Evolutionary conservation across 129 eudicot species (phyloP), one percentile per base, ranked within the genome.

Genomic region (Rutidosis leptorrhynchoides): DNA sequence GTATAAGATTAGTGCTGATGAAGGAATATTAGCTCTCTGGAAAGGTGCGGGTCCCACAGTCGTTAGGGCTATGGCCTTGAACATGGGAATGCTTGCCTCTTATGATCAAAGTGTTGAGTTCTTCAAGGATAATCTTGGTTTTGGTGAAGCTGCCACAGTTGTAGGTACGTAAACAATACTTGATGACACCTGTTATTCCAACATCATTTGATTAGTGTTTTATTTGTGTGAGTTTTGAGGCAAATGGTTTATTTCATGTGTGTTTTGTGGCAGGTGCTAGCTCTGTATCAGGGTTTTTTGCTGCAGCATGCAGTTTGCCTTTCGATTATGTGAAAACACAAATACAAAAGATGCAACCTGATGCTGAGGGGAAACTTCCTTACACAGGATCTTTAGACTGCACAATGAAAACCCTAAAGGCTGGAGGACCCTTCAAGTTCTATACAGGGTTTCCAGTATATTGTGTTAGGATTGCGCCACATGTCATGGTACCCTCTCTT

Each of bases 21-120:
- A 93, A 72, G 96, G 96, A 19, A 72, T 93, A 4, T 62, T 88
- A 58, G 82, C 91, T 8, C 95, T 88, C 12, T 88, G 96, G 96
- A 85, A 88, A 67, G 92, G 96, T 62, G 95, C 96, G 5, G 91
- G 87, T 35, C 99, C 96, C 33, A 93, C 99, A 21, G 95, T 93
- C 2, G 95, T 88, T 15, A 79, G 98, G 77, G 98, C 98, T n/a
- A 88, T 93, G 96, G 91, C 87, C 1, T 80, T 93, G 63, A 93
- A 88, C 84, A 86, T 84, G 96, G 95, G 96, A 23, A 88, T 88
- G 96, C 95, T 93, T 69, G 96, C 99, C 30, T 93, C 99, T 33
- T 93, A 93, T 80, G 99, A 93, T 75, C 99, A 93, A 72, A 75
- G 87, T 79, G 84, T 76, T 9, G 99, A 93, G 83, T 85, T 85